phyloP scores from a whole-genome alignment of 1,284 basidiomycete species.

The Puccinia hordei region DNA sequence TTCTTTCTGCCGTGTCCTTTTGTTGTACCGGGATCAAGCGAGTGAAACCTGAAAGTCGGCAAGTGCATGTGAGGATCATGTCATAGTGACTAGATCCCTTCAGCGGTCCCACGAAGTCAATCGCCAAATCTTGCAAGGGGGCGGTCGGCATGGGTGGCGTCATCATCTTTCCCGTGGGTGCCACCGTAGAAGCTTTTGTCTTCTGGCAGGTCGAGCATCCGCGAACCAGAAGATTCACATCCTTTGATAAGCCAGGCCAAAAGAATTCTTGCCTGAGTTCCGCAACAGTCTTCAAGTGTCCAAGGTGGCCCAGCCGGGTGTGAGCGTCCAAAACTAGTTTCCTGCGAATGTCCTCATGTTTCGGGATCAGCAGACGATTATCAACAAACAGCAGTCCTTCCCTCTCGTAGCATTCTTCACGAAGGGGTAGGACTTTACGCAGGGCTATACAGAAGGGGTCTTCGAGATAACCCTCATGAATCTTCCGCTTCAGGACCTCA shows the following conservation, averaged over 20 bases:
- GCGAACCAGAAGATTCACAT: not conserved
- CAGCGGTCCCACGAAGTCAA: too few relatives aligned
- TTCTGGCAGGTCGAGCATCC: not conserved
- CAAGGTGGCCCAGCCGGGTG: not conserved
- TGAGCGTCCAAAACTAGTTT: not conserved
- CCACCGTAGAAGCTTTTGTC: not conserved
- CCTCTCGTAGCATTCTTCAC: not conserved
- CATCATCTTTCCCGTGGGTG: not conserved
- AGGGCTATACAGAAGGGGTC: not conserved
- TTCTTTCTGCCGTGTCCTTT: too few relatives aligned
- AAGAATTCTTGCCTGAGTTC: too few relatives aligned
- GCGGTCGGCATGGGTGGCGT: too few relatives aligned
- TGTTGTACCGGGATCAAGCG: too few relatives aligned
- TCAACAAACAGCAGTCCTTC: not conserved
- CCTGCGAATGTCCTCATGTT: not conserved
- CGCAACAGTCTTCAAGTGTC: too few relatives aligned
- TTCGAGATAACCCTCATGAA: not conserved
- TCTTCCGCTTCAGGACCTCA: not conserved
- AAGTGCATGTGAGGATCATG: too few relatives aligned
- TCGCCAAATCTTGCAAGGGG: too few relatives aligned
- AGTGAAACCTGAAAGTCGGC: too few relatives aligned
- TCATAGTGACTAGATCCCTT: too few relatives aligned
- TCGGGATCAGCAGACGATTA: not conserved
- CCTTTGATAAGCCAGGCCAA: not conserved
- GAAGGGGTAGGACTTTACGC: not conserved